Conservation (phyloP, 2,329 filamentous ascomycete species). For the Aspergillus fructus region DNA sequence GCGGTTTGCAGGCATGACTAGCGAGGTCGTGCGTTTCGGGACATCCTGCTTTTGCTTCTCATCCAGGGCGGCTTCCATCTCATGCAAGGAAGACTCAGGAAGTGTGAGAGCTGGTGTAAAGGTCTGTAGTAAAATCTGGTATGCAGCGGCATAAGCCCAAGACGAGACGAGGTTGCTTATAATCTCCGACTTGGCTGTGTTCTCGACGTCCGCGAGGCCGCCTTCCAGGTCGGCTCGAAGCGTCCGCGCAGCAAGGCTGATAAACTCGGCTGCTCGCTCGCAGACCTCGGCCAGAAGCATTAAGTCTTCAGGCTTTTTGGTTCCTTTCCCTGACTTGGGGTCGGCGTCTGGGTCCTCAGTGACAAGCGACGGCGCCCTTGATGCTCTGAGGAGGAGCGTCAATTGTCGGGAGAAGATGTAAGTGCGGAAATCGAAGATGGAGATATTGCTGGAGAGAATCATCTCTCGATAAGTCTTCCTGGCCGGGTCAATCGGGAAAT, state of each 20-base stretch:
- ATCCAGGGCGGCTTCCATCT: slow-evolving; percentile 17
- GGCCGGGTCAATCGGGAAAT: slow-evolving; percentile 52
- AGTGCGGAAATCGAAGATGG: slow-evolving; percentile 89
- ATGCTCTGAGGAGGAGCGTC: slow-evolving; percentile 74
- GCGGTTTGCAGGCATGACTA: slow-evolving; percentile 25
- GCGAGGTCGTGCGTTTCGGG: slow-evolving; percentile 42
- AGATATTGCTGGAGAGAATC: slow-evolving; percentile 92
- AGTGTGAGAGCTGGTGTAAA: slow-evolving; percentile 35
- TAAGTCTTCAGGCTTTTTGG: slow-evolving; percentile 69
- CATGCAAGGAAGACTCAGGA: slow-evolving; percentile 37
- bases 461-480: slow-evolving; percentile 84
- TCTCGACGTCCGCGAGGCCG: slow-evolving; percentile 51
- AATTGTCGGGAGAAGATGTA: slow-evolving; percentile 93
- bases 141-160: slow-evolving; percentile 46
- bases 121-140: slow-evolving; percentile 45
- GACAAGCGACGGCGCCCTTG: slow-evolving; percentile 56
- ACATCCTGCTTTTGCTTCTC: slow-evolving; percentile 31
- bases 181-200: slow-evolving; percentile 32
- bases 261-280: slow-evolving; percentile 76
- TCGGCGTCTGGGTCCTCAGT: slow-evolving; percentile 26
- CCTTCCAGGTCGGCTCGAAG: slow-evolving; percentile 74
- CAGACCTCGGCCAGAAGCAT: slow-evolving; percentile 83
- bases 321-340: slow-evolving; percentile 50
- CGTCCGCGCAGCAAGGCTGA: slow-evolving; percentile 74
- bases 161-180: slow-evolving; percentile 49